Evolutionary conservation across 306 rosid species (phyloP).

Genomic region (Cyamopsis tetragonoloba): DNA sequence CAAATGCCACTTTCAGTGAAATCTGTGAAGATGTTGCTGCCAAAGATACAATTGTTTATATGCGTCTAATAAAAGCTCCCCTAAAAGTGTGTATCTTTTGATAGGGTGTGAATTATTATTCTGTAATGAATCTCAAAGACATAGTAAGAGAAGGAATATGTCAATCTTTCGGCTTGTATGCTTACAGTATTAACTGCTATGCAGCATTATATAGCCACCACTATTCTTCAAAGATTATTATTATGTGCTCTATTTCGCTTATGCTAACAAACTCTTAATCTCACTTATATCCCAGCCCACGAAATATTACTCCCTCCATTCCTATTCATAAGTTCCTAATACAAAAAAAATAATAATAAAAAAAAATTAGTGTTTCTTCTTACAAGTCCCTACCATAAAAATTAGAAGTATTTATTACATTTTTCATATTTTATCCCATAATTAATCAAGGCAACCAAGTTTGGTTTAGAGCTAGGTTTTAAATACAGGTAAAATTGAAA

Average conservation of each 20-base stretch:
- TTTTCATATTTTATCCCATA: too few species aligned
- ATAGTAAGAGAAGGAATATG: background rate
- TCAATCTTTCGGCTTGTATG: background rate
- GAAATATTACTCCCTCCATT: too few species aligned
- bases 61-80: background rate
- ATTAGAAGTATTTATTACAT: too few species aligned
- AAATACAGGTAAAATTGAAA: too few species aligned
- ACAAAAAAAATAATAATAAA: too few species aligned
- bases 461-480: too few species aligned
- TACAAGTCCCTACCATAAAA: too few species aligned
- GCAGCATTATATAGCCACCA: background rate
- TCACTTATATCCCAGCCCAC: constrained; percentile 3
- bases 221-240: background rate
- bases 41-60: background rate
- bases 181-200: background rate
- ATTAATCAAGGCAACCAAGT: too few species aligned
- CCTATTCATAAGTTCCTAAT: too few species aligned
- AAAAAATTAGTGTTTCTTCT: too few species aligned
- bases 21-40: background rate
- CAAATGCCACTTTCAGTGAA: background rate
- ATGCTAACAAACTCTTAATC: background rate
- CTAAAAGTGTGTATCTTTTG: background rate
- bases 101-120: background rate
- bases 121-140: background rate
- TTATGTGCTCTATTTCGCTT: background rate